Base-by-base conservation (phyloP, 352 stramenopile genomes). In the Pythium graminicola region DNA sequence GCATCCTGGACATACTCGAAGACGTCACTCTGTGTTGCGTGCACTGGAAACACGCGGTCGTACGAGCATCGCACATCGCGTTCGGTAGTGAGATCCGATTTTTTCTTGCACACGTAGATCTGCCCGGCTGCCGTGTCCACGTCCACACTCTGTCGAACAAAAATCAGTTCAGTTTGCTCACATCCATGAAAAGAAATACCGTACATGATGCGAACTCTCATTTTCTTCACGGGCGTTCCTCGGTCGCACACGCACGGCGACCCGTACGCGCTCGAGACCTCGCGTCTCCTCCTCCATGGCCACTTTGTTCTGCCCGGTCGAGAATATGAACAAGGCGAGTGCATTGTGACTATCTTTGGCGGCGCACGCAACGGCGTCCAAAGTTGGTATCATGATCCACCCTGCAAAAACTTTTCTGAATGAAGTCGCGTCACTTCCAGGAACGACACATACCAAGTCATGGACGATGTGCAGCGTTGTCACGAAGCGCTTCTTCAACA, bases 221-320 rank as follows among this genome's bases (percentile, higher is more conserved):
- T 22, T 55, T 26, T 77, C 57, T 43, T 92, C 81, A n/a, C 77
- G 73, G n/a, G 81, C 67, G 49, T 95, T 86, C 8, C 64, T 53
- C 9, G 85, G 86, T 1, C 86, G 81, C 24, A 94, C 81, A 36
- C 86, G 81, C 20, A 96, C 72, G 5, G 83, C 64, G 6, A 95
- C 84, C 29, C 86, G 80, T 7, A 91, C 74, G 14, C 77, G 67
- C 58, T 91, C 82, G 28, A 64, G 48, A 20, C 19, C 19, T 11
- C 40, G 32, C 9, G 38, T 10, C 20, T 51, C 44, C 16, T 29
- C 22, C n/a, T 53, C 55, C 55, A 63, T 63, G 7, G n/a, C 10
- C 4, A 17, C 7, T 6, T 5, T 7, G 8, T 46, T 7, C 7
- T 46, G 13, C 19, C 39, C 29, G 39, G 8, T 46, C 39, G n/a